These are phyloP conservation scores for Pochonia chlamydosporia DNA, from an alignment of 2,329 filamentous ascomycete genomes.

Conservation along the genomic window DNA sequence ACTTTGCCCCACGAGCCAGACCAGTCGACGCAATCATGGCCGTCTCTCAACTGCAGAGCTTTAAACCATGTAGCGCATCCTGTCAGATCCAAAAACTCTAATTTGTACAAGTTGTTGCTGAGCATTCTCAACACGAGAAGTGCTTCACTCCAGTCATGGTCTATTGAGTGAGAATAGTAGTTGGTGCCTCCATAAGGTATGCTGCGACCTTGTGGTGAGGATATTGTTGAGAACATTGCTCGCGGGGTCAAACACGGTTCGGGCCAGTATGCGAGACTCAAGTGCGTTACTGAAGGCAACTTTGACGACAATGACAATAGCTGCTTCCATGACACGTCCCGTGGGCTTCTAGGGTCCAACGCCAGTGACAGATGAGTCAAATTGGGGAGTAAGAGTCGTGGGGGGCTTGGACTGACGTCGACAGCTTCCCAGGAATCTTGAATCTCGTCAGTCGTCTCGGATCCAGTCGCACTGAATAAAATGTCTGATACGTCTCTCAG, in stretches of 20 bases:
- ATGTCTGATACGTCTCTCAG: constrained; percentile 48
- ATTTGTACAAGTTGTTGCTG: constrained; percentile 47
- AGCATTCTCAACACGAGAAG: constrained; percentile 49
- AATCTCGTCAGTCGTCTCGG: constrained; percentile 19
- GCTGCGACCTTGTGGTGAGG: constrained; percentile 34
- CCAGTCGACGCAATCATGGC: constrained; percentile 49
- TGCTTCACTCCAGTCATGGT: constrained; percentile 55
- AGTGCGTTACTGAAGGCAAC: constrained; percentile 50
- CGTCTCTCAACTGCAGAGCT: constrained; percentile 36
- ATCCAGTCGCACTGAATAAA: constrained; percentile 35
- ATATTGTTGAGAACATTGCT: constrained; percentile 41
- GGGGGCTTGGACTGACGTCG: constrained; percentile 24
- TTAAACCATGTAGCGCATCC: constrained; percentile 52
- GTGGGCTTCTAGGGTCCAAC: constrained; percentile 27
- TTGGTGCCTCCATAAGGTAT: constrained; percentile 51
- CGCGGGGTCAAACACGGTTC: constrained; percentile 52
- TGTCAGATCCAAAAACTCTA: constrained; percentile 57
- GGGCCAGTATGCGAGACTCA: constrained; percentile 59
- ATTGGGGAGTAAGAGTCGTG: constrained; percentile 43
- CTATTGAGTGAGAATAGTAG: constrained; percentile 51
- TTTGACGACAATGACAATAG: constrained; percentile 48
- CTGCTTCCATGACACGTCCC: constrained; percentile 50
- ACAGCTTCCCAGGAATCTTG: constrained; percentile 50
- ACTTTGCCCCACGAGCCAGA: constrained; percentile 48
- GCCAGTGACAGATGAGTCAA: constrained; percentile 58